Percentiles rank a stretch among this genome's conserved stretches.
Evolutionary conservation across 768 basidiomycete genomes (phyloP).

Genomic region (Exsudoporus frostii): DNA sequence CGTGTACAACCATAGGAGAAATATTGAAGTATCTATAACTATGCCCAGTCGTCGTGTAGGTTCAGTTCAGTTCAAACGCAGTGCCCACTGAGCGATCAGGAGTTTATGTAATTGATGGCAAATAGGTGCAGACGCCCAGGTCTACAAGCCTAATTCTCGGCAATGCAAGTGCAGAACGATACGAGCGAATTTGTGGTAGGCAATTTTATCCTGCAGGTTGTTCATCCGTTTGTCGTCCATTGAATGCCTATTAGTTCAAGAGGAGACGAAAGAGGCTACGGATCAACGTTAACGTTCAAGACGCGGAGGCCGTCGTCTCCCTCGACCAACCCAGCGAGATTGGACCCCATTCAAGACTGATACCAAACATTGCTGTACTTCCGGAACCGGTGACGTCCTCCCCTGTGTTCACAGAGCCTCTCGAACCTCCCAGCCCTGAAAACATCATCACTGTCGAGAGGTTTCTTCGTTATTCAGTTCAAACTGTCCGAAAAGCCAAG

Average conservation of each 20-base stretch:
- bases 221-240: background rate
- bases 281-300: background rate
- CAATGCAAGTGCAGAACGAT: constrained; percentile 8
- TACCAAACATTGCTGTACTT: constrained; percentile 21
- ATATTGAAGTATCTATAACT: too few relatives aligned
- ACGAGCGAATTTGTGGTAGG: constrained; percentile 27
- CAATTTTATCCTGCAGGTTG: background rate
- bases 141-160: background rate
- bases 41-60: background rate
- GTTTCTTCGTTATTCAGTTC: constrained; percentile 20
- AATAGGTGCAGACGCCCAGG: background rate
- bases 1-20: too few relatives aligned
- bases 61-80: too few relatives aligned
- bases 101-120: background rate
- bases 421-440: background rate
- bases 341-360: background rate
- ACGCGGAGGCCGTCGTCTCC: background rate
- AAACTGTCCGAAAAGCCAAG: background rate
- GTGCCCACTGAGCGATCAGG: background rate
- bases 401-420: background rate
- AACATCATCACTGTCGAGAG: constrained; percentile 24
- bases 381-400: constrained; percentile 5
- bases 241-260: constrained; percentile 19
- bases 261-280: constrained; percentile 26
- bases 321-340: background rate